A percentile compares a stretch with the other conserved stretches of the same genome.
Conservation (phyloP, 305 asterid genomes). For the Fraxinus platypoda region DNA sequence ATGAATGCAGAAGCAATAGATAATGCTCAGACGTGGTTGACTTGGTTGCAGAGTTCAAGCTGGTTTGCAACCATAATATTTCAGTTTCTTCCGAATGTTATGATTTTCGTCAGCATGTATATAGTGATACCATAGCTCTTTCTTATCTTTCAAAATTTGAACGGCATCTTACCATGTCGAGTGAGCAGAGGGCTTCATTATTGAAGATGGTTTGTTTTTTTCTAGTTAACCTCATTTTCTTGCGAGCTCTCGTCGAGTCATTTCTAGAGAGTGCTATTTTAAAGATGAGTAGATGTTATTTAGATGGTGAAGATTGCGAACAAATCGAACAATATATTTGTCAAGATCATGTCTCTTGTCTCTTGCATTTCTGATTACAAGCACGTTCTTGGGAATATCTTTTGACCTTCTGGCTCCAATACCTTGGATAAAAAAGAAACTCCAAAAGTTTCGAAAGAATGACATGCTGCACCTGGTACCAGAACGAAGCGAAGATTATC, state of each 20-base stretch:
- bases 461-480: constrained; percentile 98
- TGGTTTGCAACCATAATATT: constrained; percentile 86
- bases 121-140: constrained; percentile 78
- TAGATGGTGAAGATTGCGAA: constrained; percentile 98
- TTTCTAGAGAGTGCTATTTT: constrained; percentile 75
- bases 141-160: constrained; percentile 91
- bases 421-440: constrained; percentile 94
- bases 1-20: constrained; percentile 94
- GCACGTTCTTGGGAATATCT: constrained; percentile 95
- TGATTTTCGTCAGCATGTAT: constrained; percentile 93
- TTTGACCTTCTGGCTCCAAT: constrained; percentile 87
- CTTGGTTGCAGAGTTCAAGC: constrained; percentile 94
- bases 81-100: constrained; percentile 93
- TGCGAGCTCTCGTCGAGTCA: constrained; percentile 89
- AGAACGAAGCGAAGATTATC: constrained; percentile 72
- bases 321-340: constrained; percentile 77
- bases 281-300: constrained; percentile 90
- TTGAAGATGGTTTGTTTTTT: constrained; percentile 96
- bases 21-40: constrained; percentile 88
- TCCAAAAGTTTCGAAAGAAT: constrained; percentile 73
- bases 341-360: constrained; percentile 89
- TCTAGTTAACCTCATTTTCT: constrained; percentile 86
- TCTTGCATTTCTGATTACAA: constrained; percentile 80
- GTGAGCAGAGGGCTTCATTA: constrained; percentile 90
- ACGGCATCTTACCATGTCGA: constrained; percentile 82